Percentiles rank a stretch among this genome's conserved stretches.
Conservation (phyloP, 1,284 basidiomycete species). For the Naganishia sp. region DNA sequence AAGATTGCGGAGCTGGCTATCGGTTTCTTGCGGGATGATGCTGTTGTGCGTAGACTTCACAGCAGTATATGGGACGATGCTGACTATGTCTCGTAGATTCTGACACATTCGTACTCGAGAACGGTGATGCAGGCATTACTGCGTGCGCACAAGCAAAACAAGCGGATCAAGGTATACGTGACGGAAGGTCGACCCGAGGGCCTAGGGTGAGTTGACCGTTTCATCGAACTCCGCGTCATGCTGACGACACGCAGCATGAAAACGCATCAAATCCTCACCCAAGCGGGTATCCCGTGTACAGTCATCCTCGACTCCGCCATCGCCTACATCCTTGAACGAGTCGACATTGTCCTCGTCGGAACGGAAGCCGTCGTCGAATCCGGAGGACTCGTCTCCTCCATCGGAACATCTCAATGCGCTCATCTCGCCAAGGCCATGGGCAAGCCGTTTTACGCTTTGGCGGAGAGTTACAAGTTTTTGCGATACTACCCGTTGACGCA, state of each 20-base stretch:
- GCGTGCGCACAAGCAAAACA: conserved; percentile 76
- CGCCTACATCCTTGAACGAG: conserved; percentile 93
- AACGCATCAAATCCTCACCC: conserved; percentile 79
- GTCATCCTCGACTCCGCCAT: conserved; percentile 95
- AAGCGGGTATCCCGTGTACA: conserved; percentile 87
- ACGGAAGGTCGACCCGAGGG: conserved; percentile 89
- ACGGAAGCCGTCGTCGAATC: conserved; percentile 97
- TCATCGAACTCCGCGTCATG: neutral
- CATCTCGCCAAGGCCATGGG: conserved; percentile 91
- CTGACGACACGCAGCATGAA: conserved; percentile 63
- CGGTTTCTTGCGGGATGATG: conserved; percentile 91
- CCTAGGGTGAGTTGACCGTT: conserved; percentile 62
- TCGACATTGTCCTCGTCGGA: conserved; percentile 92
- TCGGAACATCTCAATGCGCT: conserved; percentile 94
- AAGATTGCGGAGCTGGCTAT: conserved; percentile 88
- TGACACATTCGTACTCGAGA: conserved; percentile 93
- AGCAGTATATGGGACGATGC: neutral
- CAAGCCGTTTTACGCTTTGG: conserved; percentile 95
- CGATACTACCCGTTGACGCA: conserved; percentile 94
- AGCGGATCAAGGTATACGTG: conserved; percentile 95
- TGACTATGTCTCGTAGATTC: conserved; percentile 61
- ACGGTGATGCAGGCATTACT: conserved; percentile 93
- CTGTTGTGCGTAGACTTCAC: conserved; percentile 63
- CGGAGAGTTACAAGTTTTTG: conserved; percentile 98
- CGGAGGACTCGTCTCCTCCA: conserved; percentile 62